A percentile compares a stretch with the other conserved stretches of the same genome.
phyloP scores from a whole-genome alignment of 352 stramenopile genomes.

The Plasmopara viticola region DNA sequence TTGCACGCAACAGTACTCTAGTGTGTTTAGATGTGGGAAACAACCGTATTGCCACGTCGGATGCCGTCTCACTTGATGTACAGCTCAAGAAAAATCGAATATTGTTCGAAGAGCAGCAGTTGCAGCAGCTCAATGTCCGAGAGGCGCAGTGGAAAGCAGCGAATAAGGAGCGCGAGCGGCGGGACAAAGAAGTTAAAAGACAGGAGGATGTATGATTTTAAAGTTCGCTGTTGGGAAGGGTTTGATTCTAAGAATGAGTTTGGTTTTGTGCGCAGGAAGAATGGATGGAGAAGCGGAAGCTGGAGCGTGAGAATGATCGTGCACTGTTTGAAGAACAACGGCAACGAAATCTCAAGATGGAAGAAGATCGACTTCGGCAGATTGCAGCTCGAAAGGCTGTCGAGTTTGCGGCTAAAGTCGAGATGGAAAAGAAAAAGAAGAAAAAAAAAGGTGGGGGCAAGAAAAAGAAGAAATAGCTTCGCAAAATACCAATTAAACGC shows the following conservation, averaged over 20 bases:
- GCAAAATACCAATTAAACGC: background rate
- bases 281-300: slow-evolving; percentile 73
- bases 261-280: slow-evolving; percentile 31
- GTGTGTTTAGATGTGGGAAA: slow-evolving; percentile 77
- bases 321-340: slow-evolving; percentile 42
- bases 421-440: slow-evolving; percentile 83
- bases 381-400: slow-evolving; percentile 58
- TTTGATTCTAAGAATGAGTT: background rate
- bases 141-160: slow-evolving; percentile 48
- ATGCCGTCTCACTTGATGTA: slow-evolving; percentile 43
- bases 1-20: slow-evolving; percentile 49
- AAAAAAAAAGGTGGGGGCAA: slow-evolving; percentile 55
- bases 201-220: slow-evolving; percentile 41
- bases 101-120: slow-evolving; percentile 32
- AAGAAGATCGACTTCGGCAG: slow-evolving; percentile 66
- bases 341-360: slow-evolving; percentile 39
- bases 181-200: slow-evolving; percentile 42
- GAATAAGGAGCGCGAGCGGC: slow-evolving; percentile 38
- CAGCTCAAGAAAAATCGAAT: slow-evolving; percentile 49
- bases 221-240: background rate
- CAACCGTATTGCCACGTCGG: slow-evolving; percentile 55
- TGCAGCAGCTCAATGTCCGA: slow-evolving; percentile 37
- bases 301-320: slow-evolving; percentile 46
- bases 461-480: slow-evolving; percentile 49
- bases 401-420: slow-evolving; percentile 59